Base-by-base conservation (phyloP, 2,329 filamentous ascomycete species). In the Ceratocystis cubensis region DNA sequence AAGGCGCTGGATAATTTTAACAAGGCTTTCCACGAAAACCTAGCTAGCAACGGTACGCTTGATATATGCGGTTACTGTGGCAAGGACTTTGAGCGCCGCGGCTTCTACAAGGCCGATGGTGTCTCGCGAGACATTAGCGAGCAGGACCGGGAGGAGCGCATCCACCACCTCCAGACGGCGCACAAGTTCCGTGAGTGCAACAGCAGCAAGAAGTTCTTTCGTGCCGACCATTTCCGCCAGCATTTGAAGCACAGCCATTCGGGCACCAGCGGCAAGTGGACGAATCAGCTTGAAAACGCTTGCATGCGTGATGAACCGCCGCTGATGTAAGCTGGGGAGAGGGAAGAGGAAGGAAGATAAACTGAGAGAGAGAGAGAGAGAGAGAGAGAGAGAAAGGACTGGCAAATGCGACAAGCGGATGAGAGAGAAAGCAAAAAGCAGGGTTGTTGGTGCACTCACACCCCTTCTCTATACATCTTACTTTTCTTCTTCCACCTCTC, bases 181-280 rank as follows among this genome's bases (percentile, higher is more conserved):
- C 94, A 99, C 79, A 99, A 99, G 74, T 99, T 96, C 74, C 86
- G 91, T 69, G 94, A 97, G 77, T 99, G 94, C 82, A 99, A 99
- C 75, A 91, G 94, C 72, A 88, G 89, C 71, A 99, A 99, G 80
- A 97, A 97, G 75, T 99, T 99, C 75, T 99, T 89, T 78, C 85
- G 94, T 46, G 94, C 94, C 44, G 94, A 99, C 75, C 94, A 99
- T 75, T 99, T 99, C 80, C 86, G 94, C 68, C 94, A 99, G 76
- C 94, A 99, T 76, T 80, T 99, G 67, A 99, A 97, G 80, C 94
- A 99, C 75, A 96, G 91, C 75, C 94, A 97, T 76, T 90, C 89
- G 46, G 94, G 94, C 45, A 93, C 91, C 0, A 96, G 91, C 75
- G 94, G 94, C 41, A 97, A 97, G 76, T 99, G 94, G 94, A 99